These are phyloP conservation scores for Deuterostichococcus epilithicus DNA, from an alignment of 139 green algal species.

Conservation along the genomic window DNA sequence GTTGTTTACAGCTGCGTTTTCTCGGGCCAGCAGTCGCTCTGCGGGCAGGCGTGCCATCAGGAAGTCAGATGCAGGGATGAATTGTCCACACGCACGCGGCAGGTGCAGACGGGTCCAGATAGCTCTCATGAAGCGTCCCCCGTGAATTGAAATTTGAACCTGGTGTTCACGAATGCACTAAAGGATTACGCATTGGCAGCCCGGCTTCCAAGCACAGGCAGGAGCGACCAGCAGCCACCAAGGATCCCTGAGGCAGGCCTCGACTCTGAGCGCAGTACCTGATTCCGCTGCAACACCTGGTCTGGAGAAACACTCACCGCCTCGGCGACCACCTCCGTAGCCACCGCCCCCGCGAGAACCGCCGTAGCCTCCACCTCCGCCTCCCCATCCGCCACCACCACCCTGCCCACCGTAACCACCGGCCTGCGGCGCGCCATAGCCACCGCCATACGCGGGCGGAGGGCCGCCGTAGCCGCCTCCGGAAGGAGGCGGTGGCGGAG, in stretches of 20 bases:
- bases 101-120: too few relatives aligned
- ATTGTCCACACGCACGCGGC: constrained; percentile 23
- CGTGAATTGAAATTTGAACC: too few relatives aligned
- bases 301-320: constrained; percentile 9
- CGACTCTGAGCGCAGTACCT: constrained; percentile 12
- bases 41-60: too few relatives aligned
- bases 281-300: constrained; percentile 13
- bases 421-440: constrained; percentile 16
- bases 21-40: too few relatives aligned
- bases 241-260: constrained; percentile 16
- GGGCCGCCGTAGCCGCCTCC: neutral
- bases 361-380: constrained; percentile 21
- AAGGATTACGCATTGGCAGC: too few relatives aligned
- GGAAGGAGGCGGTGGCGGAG: neutral
- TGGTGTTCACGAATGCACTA: too few relatives aligned
- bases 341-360: constrained; percentile 18
- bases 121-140: too few relatives aligned
- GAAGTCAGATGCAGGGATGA: too few relatives aligned
- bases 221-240: constrained; percentile 6
- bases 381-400: constrained; percentile 20
- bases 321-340: constrained; percentile 20
- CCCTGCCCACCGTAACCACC: constrained; percentile 36
- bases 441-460: constrained; percentile 6
- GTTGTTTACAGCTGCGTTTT: too few relatives aligned
- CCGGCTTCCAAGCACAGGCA: too few relatives aligned